Evolutionary conservation across 805 yeast genomes (phyloP), one percentile per base, ranked within the genome.

Genomic region (Ogataea henricii): DNA sequence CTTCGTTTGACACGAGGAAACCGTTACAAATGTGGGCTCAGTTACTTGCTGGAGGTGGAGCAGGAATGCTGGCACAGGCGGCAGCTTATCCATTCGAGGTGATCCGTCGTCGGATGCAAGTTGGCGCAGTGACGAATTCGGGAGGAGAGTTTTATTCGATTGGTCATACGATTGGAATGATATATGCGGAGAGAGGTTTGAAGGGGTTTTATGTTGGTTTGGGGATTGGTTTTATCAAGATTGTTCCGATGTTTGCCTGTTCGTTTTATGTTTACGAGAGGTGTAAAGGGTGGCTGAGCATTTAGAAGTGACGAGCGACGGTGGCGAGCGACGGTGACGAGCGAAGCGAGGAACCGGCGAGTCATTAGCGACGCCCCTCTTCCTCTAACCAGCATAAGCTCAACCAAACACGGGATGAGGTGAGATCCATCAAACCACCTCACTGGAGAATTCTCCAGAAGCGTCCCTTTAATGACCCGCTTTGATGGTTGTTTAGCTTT

Each of bases 71-170:
- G 30, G 89, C 98, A 1, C 99, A 94, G 67, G 89, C 97, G 1
- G 95, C 98, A 0, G 92, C 96, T 4, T 94, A 94, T 63, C 99
- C 99, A 1, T 86, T 94, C 57, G 99, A 94, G 69, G 96, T 94
- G 33, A 81, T 94, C 18, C 77, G 99, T 63, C 78, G 99, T 66
- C 76, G 98, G 59, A 83, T 94, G 88, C 99, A 94, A 70, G 99
- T 94, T 20, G 91, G 96, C 30, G 95, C 92, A 10, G 87, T 85
- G 3, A 72, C 76, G 6, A 78, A 82, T 52, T 62, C 66, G 49
- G 75, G 76, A 46, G 89, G 83, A 36, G 77, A 76, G 65, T 82
- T 76, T 57, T 67, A 76, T 47, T 70, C 82, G 18, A 77, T 85
- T 53, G 63, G 69, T 35, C 62, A 70, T 32, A 85, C 89, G 18